Evolutionary conservation across 805 yeast genomes (phyloP).

Genomic region (Torulaspora maleeae): DNA sequence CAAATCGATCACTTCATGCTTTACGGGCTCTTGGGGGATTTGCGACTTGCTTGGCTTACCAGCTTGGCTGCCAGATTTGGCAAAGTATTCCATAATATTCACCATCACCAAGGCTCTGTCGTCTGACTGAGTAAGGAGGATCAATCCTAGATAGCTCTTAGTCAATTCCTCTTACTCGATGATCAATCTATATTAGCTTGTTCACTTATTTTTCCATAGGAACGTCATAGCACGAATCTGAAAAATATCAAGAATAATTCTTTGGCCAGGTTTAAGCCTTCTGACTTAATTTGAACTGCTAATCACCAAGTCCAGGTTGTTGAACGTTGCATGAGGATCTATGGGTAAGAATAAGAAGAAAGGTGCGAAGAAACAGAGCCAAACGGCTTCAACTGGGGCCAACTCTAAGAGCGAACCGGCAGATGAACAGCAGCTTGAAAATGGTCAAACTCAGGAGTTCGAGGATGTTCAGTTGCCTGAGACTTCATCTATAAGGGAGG

Average conservation of each 20-base stretch:
- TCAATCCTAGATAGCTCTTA: neutral
- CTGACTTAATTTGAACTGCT: neutral
- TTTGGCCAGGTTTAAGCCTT: neutral
- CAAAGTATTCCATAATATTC: conserved; percentile 41
- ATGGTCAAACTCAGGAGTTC: neutral
- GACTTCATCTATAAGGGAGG: neutral
- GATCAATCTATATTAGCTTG: neutral
- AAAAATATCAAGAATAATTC: neutral
- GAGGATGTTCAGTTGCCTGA: neutral
- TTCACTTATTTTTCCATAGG: neutral
- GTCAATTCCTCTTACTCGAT: neutral
- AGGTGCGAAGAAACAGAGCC: conserved; percentile 7
- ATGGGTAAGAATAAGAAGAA: conserved; percentile 20
- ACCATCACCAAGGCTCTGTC: conserved; percentile 28
- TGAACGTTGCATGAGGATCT: neutral
- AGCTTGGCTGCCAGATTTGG: conserved; percentile 16
- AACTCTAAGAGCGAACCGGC: conserved; percentile 1
- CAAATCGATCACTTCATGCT: conserved; percentile 27
- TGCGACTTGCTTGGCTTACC: conserved; percentile 4
- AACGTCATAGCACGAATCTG: conserved; percentile 1
- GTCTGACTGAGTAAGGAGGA: neutral
- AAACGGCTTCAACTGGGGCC: neutral
- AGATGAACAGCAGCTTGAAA: conserved; percentile 2
- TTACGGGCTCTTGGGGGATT: conserved; percentile 9
- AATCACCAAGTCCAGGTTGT: neutral